Conservation (phyloP, 208 protist genomes). For the Crithidia brevicula region DNA sequence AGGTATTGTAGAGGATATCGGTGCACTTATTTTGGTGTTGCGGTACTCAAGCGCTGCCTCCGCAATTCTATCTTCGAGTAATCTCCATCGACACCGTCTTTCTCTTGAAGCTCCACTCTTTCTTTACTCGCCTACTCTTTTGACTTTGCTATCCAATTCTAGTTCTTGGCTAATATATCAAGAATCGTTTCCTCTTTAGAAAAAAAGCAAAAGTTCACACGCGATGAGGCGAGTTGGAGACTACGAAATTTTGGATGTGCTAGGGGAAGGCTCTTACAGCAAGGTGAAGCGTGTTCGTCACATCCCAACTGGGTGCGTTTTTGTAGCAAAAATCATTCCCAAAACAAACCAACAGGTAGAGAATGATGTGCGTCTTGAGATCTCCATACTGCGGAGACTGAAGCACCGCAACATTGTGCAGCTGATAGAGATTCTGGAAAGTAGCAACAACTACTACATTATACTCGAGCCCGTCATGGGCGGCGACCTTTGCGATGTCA, state of each 20-base stretch:
- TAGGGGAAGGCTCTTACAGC: conserved; percentile 80
- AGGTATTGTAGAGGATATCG: too few relatives aligned
- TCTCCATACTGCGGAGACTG: conserved; percentile 79
- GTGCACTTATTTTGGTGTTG: too few relatives aligned
- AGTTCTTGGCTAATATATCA: too few relatives aligned
- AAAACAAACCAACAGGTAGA: conserved; percentile 75
- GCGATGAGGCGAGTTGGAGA: conserved; percentile 79
- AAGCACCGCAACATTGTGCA: conserved; percentile 86
- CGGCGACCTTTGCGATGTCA: conserved; percentile 82
- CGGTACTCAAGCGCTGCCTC: too few relatives aligned
- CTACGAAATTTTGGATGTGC: conserved; percentile 82
- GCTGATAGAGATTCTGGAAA: conserved; percentile 85
- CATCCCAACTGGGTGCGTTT: conserved; percentile 63
- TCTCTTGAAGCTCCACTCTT: too few relatives aligned
- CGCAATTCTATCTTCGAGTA: too few relatives aligned
- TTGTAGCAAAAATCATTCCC: conserved; percentile 86
- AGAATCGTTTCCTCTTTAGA: too few relatives aligned
- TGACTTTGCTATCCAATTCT: too few relatives aligned
- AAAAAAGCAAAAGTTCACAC: too few relatives aligned
- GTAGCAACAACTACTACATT: conserved; percentile 88
- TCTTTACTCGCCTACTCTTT: too few relatives aligned
- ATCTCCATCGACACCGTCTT: too few relatives aligned
- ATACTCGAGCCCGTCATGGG: conserved; percentile 87
- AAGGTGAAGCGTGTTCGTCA: conserved; percentile 84
- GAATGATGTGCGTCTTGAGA: conserved; percentile 78